phyloP scores from a whole-genome alignment of 179 eudicot species.

The Silene coronaria region DNA sequence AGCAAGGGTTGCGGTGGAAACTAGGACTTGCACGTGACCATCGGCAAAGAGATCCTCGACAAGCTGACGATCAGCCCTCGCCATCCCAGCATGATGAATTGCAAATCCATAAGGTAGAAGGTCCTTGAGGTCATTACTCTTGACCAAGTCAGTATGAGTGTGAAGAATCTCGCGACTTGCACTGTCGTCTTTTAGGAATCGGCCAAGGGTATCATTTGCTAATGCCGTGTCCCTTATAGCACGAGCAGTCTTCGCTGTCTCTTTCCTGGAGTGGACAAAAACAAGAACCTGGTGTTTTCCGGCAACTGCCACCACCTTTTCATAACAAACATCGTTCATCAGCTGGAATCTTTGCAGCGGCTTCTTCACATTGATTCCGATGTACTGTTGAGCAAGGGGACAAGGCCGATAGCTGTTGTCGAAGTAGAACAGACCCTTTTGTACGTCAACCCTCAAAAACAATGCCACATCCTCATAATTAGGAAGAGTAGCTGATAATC shows the following conservation, averaged over 20 bases:
- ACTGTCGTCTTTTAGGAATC: conserved; percentile 80
- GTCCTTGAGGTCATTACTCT: conserved; percentile 84
- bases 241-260: conserved; percentile 88
- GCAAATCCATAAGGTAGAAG: conserved; percentile 92
- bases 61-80: conserved; percentile 74
- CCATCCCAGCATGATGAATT: conserved; percentile 94
- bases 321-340: conserved; percentile 92
- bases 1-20: conserved; percentile 91
- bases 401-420: conserved; percentile 94
- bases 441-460: conserved; percentile 69
- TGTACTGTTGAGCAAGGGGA: conserved; percentile 91
- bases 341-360: conserved; percentile 90
- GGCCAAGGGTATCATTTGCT: conserved; percentile 75
- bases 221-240: conserved; percentile 81
- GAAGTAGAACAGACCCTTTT: conserved; percentile 73
- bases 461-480: conserved; percentile 83
- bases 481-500: conserved; percentile 89
- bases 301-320: conserved; percentile 73
- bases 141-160: conserved; percentile 65
- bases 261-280: conserved; percentile 93
- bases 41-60: conserved; percentile 80
- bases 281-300: conserved; percentile 89
- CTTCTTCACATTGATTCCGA: conserved; percentile 86
- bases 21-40: conserved; percentile 80
- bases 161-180: conserved; percentile 85